Percentiles rank a stretch among this genome's conserved stretches.
phyloP scores from a whole-genome alignment of 345 rosid genomes.

The Nephelium lappaceum region DNA sequence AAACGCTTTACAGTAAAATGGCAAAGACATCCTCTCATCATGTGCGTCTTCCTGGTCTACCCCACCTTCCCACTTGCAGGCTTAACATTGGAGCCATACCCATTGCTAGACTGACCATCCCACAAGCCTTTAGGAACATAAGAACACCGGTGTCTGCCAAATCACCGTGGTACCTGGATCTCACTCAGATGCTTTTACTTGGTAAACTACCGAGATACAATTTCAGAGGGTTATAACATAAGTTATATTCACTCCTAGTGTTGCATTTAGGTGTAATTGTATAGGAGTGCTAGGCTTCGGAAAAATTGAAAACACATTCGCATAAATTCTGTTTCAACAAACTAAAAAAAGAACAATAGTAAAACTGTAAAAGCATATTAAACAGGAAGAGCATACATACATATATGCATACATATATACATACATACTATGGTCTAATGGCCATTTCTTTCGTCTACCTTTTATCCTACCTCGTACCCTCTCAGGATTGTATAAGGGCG shows the following conservation, averaged over 20 bases:
- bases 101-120: constrained; percentile 38
- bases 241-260: background rate
- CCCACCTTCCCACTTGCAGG: constrained; percentile 56
- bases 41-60: constrained; percentile 61
- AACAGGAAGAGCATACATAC: background rate
- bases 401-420: no score
- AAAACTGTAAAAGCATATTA: background rate
- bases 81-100: constrained; percentile 42
- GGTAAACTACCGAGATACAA: background rate
- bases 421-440: no score
- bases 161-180: constrained; percentile 10
- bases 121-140: constrained; percentile 60
- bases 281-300: background rate
- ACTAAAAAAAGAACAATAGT: background rate
- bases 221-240: background rate
- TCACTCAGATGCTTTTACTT: constrained; percentile 8
- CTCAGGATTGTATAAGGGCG: no score
- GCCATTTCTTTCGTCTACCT: no score
- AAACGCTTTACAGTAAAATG: constrained; percentile 60
- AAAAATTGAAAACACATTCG: constrained; percentile 4
- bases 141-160: no score
- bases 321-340: constrained; percentile 1
- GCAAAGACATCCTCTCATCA: constrained; percentile 65
- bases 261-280: background rate
- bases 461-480: no score